Base-by-base conservation (phyloP, 2,329 filamentous ascomycete genomes). In the Teratosphaeria destructans region DNA sequence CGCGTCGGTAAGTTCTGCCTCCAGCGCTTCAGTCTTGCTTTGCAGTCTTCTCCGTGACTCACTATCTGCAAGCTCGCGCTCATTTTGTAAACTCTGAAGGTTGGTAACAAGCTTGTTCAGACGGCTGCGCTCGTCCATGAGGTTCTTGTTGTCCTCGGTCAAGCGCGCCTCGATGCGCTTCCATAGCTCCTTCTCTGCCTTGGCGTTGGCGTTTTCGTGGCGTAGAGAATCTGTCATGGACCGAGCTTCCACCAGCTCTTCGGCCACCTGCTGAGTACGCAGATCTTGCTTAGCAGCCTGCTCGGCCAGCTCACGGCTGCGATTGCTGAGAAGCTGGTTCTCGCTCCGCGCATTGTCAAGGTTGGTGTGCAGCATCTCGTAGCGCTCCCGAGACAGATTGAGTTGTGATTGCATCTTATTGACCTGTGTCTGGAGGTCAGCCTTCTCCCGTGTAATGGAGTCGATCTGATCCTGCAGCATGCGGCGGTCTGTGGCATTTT, bases 171-270 rank as follows among this genome's bases (percentile, higher is more conserved):
- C 92, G 37, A 96, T 95, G 59, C 88, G 90, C 77, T 94, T 95
- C 88, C 89, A 96, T 10, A 99, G 80, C 43, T 90, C 88, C 76
- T 96, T 96, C 74, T 97, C 93, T 0, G 93, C 92, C 73, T 95
- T 96, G 37, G 96, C 82, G 69, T 97, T 96, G 16, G 91, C 87
- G 58, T 87, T 90, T 72, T 99, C 94, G 64, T 90, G 91, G 57
- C 91, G 88, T 74, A 96, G 83, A 69, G 90, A 92, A 69, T 99
- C 93, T 3, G 89, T 79, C 57, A 93, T 77, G 35, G 88, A 88
- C 71, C 86, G 88, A 5, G 88, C 86, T 72, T 96, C 94, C 10
- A 97, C 85, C 5, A 97, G 81, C 67, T 99, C 93, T 73, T 97
- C 93, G 0, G 90, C 91, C 32, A 93, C 88, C 74, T 96, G 91